A percentile compares a stretch with the other conserved stretches of the same genome.
phyloP scores from a whole-genome alignment of 495 filamentous ascomycete species.

The Lepidopterella palustris region DNA sequence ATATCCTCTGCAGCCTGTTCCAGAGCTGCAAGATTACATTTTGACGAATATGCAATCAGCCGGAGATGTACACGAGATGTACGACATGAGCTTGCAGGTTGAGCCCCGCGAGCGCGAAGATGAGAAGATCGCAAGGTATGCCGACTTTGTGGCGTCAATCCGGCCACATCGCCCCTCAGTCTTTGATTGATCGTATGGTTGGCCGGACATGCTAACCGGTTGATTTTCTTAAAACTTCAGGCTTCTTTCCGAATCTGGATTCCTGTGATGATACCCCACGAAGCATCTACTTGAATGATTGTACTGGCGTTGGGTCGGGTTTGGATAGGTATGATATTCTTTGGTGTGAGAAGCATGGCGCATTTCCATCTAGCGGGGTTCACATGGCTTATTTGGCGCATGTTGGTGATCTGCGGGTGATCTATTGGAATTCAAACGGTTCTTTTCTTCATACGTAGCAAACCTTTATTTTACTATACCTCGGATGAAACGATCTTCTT shows the following conservation, averaged over 20 bases:
- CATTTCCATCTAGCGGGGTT: not conserved
- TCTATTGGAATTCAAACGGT: not conserved
- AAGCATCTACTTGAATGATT: conserved; percentile 12
- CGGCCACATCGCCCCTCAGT: conserved; percentile 7
- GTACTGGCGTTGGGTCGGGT: conserved; percentile 11
- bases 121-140: conserved; percentile 81
- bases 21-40: conserved; percentile 95
- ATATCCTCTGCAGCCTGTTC: conserved; percentile 80
- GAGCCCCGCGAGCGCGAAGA: conserved; percentile 95
- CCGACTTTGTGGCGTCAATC: conserved; percentile 9
- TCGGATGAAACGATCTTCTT: not conserved
- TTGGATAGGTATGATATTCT: not conserved
- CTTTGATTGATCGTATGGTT: conserved; percentile 7
- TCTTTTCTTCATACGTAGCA: not conserved
- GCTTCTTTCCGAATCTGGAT: conserved; percentile 68
- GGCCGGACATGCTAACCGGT: conserved; percentile 7
- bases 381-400: not conserved
- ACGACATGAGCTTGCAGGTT: conserved; percentile 84
- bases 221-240: conserved; percentile 38
- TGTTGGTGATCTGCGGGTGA: not conserved
- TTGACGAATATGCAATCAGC: conserved; percentile 89
- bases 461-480: not conserved
- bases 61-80: conserved; percentile 97
- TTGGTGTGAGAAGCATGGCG: not conserved
- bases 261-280: conserved; percentile 49